Base-by-base conservation (phyloP, 495 filamentous ascomycete genomes). In the Hyaloscypha hepaticicola region DNA sequence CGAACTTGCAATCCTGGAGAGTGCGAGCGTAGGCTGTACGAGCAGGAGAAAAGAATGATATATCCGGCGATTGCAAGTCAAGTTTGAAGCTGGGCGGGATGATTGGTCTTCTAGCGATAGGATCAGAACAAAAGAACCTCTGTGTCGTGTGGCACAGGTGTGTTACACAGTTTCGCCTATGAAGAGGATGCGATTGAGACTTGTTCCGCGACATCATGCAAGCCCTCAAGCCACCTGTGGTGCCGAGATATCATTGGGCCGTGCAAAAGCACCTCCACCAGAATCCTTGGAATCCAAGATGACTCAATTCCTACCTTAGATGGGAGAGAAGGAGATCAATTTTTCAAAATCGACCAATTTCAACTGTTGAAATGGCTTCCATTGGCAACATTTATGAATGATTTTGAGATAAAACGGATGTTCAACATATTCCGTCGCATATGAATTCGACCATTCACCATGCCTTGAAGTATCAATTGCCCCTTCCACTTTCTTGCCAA, bases 401-500 rank as follows among this genome's bases (percentile, higher is more conserved):
- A n/a, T n/a, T n/a, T n/a, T n/a, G n/a, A n/a, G n/a, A n/a, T n/a
- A n/a, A n/a, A n/a, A n/a, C n/a, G n/a, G n/a, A n/a, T n/a, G n/a
- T n/a, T n/a, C n/a, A n/a, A n/a, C n/a, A n/a, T n/a, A n/a, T n/a
- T n/a, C n/a, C n/a, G n/a, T n/a, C n/a, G n/a, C n/a, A n/a, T n/a
- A n/a, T n/a, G n/a, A n/a, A n/a, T n/a, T n/a, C n/a, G n/a, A n/a
- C n/a, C n/a, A n/a, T n/a, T n/a, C n/a, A n/a, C n/a, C n/a, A n/a
- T n/a, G n/a, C 31, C 51, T 14, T 22, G 14, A 26, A 22, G 26
- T 16, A 19, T 65, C 55, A 65, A 21, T 22, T 41, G n/a, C 66
- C 66, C 14, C 67, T 62, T 26, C 63, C 63, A 63, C 41, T 66
- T 22, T 58, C 60, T 14, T 63, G 45, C 67, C 67, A 70, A 26